Percentiles rank a stretch among this genome's conserved stretches.
These are phyloP conservation scores for Moniliella sp. DNA, from an alignment of 1,284 basidiomycete genomes.

Conservation along the genomic window DNA sequence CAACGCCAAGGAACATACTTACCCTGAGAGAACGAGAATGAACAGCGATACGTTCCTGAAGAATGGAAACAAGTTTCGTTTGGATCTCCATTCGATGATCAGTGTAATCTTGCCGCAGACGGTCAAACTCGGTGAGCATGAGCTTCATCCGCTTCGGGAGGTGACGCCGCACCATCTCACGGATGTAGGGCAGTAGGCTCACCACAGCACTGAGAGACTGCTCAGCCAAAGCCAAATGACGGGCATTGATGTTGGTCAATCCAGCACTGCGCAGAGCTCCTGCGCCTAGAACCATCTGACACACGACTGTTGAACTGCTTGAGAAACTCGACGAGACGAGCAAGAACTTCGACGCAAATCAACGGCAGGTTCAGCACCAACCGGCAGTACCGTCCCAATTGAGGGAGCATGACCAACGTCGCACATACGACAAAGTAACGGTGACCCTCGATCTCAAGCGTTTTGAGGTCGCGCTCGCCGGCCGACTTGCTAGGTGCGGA, in stretches of 20 bases:
- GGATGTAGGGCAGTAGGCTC: conserved; percentile 81
- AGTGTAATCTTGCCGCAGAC: conserved; percentile 83
- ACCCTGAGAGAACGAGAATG: conserved; percentile 44
- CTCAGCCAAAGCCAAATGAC: conserved; percentile 73
- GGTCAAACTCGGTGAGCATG: conserved; percentile 92
- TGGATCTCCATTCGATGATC: conserved; percentile 98
- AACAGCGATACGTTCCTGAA: conserved; percentile 74
- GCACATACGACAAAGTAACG: conserved; percentile 42
- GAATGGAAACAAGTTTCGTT: conserved; percentile 86
- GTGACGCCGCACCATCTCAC: conserved; percentile 82
- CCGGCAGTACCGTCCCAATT: conserved; percentile 65
- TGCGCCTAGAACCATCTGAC: conserved; percentile 88
- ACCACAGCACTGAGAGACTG: conserved; percentile 84
- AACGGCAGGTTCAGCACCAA: conserved; percentile 68
- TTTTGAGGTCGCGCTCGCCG: too few species aligned
- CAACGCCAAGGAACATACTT: too few species aligned
- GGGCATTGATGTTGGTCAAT: conserved; percentile 91
- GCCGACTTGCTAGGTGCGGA: too few species aligned
- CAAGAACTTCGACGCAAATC: conserved; percentile 80
- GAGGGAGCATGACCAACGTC: conserved; percentile 46
- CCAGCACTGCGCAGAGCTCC: conserved; percentile 94
- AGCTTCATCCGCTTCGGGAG: conserved; percentile 73
- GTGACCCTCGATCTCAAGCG: conserved; percentile 58
- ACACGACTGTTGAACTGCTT: conserved; percentile 81
- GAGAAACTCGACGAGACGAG: conserved; percentile 74